These are phyloP conservation scores for Termitomyces sp. DNA, from an alignment of 768 basidiomycete genomes.

Conservation along the genomic window DNA sequence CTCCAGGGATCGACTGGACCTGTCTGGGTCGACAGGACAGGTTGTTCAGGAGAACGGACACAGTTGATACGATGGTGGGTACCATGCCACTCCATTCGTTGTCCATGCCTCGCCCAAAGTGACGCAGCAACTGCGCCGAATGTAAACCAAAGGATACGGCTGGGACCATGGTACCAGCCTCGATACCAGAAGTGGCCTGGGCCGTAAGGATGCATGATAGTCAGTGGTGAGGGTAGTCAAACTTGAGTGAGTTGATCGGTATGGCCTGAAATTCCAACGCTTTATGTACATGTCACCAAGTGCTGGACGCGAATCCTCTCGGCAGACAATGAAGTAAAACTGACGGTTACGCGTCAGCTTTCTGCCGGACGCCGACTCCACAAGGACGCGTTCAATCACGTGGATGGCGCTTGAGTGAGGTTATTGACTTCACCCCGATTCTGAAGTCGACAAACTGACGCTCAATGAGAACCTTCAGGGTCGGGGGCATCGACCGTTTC, in stretches of 20 bases:
- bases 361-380: not conserved
- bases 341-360: not conserved
- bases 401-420: not conserved
- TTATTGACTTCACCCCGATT: too few species aligned
- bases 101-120: conserved; percentile 37
- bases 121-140: conserved; percentile 47
- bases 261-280: not conserved
- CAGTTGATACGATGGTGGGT: conserved; percentile 21
- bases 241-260: not conserved
- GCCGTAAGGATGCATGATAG: conserved; percentile 10
- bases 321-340: not conserved
- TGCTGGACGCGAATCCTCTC: not conserved
- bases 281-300: not conserved
- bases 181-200: conserved; percentile 7
- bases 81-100: conserved; percentile 19
- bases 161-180: conserved; percentile 29
- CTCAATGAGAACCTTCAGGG: too few species aligned
- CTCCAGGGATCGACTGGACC: conserved; percentile 10
- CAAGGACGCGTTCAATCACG: not conserved
- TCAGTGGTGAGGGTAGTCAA: not conserved
- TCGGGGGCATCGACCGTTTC: too few species aligned
- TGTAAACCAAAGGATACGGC: conserved; percentile 65
- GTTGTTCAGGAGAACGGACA: conserved; percentile 17
- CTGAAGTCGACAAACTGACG: too few species aligned
- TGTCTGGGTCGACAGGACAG: conserved; percentile 7